Evolutionary conservation across 495 filamentous ascomycete species (phyloP), one percentile per base, ranked within the genome.

Genomic region (Aspergillus baeticus): DNA sequence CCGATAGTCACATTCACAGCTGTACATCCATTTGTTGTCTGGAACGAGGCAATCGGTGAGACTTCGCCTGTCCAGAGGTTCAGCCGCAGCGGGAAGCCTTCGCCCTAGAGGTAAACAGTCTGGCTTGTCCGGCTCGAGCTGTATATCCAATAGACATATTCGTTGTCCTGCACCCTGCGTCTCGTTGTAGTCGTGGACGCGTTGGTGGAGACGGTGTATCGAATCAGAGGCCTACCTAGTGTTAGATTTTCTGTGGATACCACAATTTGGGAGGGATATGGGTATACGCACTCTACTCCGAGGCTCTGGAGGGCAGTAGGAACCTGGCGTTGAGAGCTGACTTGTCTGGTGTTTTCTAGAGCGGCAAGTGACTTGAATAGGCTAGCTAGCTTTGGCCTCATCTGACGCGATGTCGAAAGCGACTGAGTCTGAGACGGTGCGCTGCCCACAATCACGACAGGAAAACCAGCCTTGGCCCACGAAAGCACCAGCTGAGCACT

Each of bases 11-110:
- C 17, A 15, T 44, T 44, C 1, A 44, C 41, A 10, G 17, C 22
- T 10, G 41, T 44, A 15, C 18, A 44, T 22, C 41, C 41, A 44
- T 44, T 15, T 10, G 41, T 15, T 13, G 41, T 44, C 8, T n/a
- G 8, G 6, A 44, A 44, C 18, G 41, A 18, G 22, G 41, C 41
- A 15, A 44, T 11, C 17, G 41, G 41, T 15, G 41, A 20, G 3
- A 44, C 41, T 18, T 44, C 41, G 17, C 41, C 41, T 20, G 41
- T 44, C 41, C 41, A 44, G 10, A 44, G 41, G 41, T 44, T 44
- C 10, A 44, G 15, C 41, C 10, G 18, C 11, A 44, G 15, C 15
- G 41, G 41, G 18, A 20, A 44, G 22, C 41, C 41, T 8, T 44
- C 41, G 17, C 41, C 41, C 7, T 44, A 10, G 18, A 44, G 22